Conservation (phyloP, 108 stramenopile genomes). For the Cyclotella sp. region DNA sequence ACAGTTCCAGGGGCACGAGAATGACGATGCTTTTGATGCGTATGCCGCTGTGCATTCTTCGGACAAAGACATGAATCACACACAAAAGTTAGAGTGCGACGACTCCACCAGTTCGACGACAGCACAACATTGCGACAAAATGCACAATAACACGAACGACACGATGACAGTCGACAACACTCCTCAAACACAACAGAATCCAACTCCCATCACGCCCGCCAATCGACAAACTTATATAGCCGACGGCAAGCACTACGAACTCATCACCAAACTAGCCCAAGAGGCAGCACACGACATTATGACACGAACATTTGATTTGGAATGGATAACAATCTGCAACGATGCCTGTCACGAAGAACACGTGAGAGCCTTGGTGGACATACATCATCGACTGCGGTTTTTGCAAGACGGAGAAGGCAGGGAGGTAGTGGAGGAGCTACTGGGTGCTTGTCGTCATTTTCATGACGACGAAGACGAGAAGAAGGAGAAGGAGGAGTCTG, state of each 20-base stretch:
- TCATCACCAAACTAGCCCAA: conserved; percentile 62
- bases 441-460: conserved; percentile 3
- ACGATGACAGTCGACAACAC: not conserved
- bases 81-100: too few species aligned
- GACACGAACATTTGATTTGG: conserved; percentile 59
- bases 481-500: not conserved
- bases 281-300: conserved; percentile 75
- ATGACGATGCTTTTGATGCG: too few species aligned
- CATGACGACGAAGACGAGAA: not conserved
- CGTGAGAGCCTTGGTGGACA: conserved; percentile 68
- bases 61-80: too few species aligned
- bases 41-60: too few species aligned
- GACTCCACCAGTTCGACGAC: too few species aligned
- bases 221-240: conserved; percentile 75
- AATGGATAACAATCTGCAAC: conserved; percentile 73
- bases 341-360: conserved; percentile 35
- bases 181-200: not conserved
- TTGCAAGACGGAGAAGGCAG: conserved; percentile 2
- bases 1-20: too few species aligned
- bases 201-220: conserved; percentile 49
- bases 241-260: conserved; percentile 80
- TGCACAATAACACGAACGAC: not conserved
- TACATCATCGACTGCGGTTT: conserved; percentile 35
- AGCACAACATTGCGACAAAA: not conserved
- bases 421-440: conserved; percentile 22